A percentile compares a stretch with the other conserved stretches of the same genome.
Conservation (phyloP, 176 grass and related monocot species). For the Calamus simplicifolius region DNA sequence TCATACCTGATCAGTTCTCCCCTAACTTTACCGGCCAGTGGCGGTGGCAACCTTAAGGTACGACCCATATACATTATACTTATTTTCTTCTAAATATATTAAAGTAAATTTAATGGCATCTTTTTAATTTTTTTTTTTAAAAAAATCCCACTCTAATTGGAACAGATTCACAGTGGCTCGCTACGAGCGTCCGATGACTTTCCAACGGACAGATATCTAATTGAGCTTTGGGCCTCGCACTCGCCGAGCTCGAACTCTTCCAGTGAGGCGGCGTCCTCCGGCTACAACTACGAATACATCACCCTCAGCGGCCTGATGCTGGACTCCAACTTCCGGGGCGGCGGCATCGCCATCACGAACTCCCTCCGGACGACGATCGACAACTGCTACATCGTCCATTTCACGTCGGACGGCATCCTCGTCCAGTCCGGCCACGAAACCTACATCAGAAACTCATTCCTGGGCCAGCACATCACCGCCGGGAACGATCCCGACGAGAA, state of each 20-base stretch:
- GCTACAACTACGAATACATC: constrained; percentile 28
- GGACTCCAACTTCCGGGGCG: constrained; percentile 26
- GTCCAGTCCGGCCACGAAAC: constrained; percentile 38
- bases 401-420: constrained; percentile 22
- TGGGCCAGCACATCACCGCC: constrained; percentile 38
- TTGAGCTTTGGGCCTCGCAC: constrained; percentile 25
- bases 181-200: constrained; percentile 26
- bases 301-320: constrained; percentile 33
- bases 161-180: constrained; percentile 28
- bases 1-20: constrained; percentile 61
- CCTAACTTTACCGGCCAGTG: constrained; percentile 41
- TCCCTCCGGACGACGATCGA: constrained; percentile 31
- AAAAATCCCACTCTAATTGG: background rate
- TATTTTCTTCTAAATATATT: no score
- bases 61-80: no score
- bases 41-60: constrained; percentile 84
- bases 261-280: background rate
- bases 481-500: constrained; percentile 33
- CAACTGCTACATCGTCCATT: constrained; percentile 39
- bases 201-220: constrained; percentile 13
- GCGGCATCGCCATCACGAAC: constrained; percentile 26
- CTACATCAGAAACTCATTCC: constrained; percentile 28
- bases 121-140: no score
- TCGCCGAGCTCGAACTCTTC: background rate
- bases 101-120: no score